Base-by-base conservation (phyloP, 1,139 yeast species). In the Nakaseomyces uthaithaninus region DNA sequence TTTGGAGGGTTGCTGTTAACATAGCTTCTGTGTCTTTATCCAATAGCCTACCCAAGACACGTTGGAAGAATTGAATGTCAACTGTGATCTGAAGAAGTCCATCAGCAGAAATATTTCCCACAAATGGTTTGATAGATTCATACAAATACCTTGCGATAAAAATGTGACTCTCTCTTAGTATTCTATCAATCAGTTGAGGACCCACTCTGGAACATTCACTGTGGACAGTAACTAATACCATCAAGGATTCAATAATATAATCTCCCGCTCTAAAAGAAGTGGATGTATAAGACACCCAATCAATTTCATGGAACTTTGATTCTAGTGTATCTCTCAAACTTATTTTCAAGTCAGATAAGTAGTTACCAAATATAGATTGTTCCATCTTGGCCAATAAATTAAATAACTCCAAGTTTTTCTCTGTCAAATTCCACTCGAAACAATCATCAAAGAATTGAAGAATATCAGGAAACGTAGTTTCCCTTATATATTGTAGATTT, bases 191-290 rank as follows among this genome's bases (percentile, higher is more conserved):
- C 35, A 75, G 53, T 26, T 63, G 65, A 1, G 71, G 68, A 0
- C 78, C 72, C 12, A 73, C 67, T 31, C 67, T 67, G 25, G 65
- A 55, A 24, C 76, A 74, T 40, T 67, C 69, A 20, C 78, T 66
- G 49, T 75, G 79, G 1, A 75, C 71, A 14, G 68, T 61, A 5
- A 78, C 75, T 19, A 80, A 54, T 27, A 70, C 57, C 54, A 75
- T 66, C 34, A 79, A 55, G 1, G 71, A 62, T 42, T 75, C 74
- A 42, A 75, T 69, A 5, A 78, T 60, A 51, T 72, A 77, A 27
- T 67, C 56, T 2, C 73, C 67, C 2, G 68, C 69, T 42, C 66
- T 65, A 18, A 55, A 54, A 8, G 75, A 73, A 16, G 53, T 51
- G 1, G 62, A 50, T 2, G 58, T 54, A 11, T 59, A 51, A 4